Percentiles rank a stretch among this genome's conserved stretches.
phyloP scores from a whole-genome alignment of 805 yeast species.

The Kluyveromyces wickerhamii region DNA sequence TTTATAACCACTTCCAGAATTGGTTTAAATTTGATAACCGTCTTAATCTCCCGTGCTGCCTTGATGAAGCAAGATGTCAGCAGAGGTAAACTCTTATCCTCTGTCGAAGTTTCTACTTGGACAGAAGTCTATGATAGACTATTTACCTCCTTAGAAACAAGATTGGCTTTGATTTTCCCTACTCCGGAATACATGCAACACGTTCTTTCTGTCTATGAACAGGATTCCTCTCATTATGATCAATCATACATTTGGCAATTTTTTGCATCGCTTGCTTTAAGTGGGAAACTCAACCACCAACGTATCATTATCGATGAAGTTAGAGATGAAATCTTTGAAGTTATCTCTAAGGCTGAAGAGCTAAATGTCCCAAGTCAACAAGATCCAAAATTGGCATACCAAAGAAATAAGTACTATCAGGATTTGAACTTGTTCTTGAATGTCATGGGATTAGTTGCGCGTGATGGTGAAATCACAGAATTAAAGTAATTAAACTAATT shows the following conservation, averaged over 20 bases:
- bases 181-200: conserved; percentile 37
- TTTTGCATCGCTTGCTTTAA: conserved; percentile 84
- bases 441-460: conserved; percentile 93
- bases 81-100: conserved; percentile 31
- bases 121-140: conserved; percentile 70
- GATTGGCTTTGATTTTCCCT: conserved; percentile 75
- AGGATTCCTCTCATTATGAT: conserved; percentile 33
- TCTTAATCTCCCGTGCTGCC: conserved; percentile 87
- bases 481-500: conserved; percentile 41
- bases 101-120: conserved; percentile 50
- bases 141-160: conserved; percentile 71
- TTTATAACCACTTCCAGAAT: conserved; percentile 51
- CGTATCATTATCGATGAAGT: conserved; percentile 90
- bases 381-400: conserved; percentile 30
- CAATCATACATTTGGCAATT: conserved; percentile 94
- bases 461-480: conserved; percentile 81
- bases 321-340: conserved; percentile 86
- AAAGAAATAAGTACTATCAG: conserved; percentile 54
- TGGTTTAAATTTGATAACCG: conserved; percentile 81
- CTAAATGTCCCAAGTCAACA: conserved; percentile 32
- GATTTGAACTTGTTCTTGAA: conserved; percentile 88
- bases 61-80: conserved; percentile 77
- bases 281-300: conserved; percentile 86
- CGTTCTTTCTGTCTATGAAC: conserved; percentile 10
- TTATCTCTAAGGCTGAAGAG: conserved; percentile 66